These are phyloP conservation scores for Eucalyptus curtisii DNA, from an alignment of 345 rosid species.

Conservation along the genomic window DNA sequence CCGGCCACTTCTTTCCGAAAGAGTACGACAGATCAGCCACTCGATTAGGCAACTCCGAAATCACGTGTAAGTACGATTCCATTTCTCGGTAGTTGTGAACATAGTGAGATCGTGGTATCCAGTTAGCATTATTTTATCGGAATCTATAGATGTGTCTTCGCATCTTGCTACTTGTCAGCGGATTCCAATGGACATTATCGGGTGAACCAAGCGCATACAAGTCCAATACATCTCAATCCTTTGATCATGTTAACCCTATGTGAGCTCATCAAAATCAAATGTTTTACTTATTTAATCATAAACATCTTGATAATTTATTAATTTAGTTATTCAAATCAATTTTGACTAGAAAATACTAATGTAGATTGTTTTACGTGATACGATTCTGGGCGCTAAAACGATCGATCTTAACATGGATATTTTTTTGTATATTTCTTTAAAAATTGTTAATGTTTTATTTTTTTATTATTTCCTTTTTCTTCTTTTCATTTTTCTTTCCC, in stretches of 20 bases:
- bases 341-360: too few species aligned
- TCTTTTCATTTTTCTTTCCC: background rate
- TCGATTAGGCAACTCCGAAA: background rate
- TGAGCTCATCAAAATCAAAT: too few species aligned
- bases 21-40: background rate
- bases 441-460: too few species aligned
- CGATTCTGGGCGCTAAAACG: fast-evolving
- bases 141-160: too few species aligned
- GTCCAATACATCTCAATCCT: too few species aligned
- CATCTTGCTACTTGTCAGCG: background rate
- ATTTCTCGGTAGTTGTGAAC: background rate
- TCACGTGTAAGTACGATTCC: background rate
- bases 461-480: too few species aligned
- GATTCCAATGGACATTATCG: background rate
- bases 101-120: background rate
- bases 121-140: background rate
- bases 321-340: too few species aligned
- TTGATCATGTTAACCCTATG: too few species aligned
- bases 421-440: too few species aligned
- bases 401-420: fast-evolving
- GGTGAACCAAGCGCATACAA: background rate
- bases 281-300: too few species aligned
- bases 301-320: too few species aligned
- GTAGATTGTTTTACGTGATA: too few species aligned
- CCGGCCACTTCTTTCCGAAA: background rate